Conservation (phyloP, 371 early-diverging fungal genomes). For the Mucor irregularis region DNA sequence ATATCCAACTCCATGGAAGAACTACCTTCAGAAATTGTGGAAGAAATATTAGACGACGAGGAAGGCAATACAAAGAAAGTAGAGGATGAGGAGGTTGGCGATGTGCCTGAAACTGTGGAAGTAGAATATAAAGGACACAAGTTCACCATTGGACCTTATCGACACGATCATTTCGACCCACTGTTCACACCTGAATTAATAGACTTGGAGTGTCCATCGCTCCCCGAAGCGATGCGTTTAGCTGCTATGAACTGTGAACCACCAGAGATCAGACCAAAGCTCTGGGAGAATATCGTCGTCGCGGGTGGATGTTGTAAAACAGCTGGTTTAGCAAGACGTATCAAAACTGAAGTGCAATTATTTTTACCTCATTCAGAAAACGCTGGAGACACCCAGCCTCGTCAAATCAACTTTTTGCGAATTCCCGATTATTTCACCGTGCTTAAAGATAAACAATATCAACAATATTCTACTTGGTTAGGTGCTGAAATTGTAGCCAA, state of each 20-base stretch:
- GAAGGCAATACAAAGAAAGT: constrained; percentile 11
- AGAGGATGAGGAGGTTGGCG: constrained; percentile 10
- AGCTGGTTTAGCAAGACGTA: constrained; percentile 41
- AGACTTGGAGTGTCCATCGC: constrained; percentile 37
- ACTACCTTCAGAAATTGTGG: constrained; percentile 38
- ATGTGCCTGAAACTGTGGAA: constrained; percentile 13
- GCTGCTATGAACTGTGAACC: constrained; percentile 71
- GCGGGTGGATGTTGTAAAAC: constrained; percentile 65
- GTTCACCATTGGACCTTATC: constrained; percentile 63
- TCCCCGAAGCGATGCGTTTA: constrained; percentile 68
- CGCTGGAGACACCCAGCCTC: constrained; percentile 75
- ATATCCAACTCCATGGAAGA: constrained; percentile 25
- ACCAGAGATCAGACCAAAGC: constrained; percentile 68
- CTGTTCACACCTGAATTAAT: constrained; percentile 64
- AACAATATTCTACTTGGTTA: constrained; percentile 62
- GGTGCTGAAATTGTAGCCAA: constrained; percentile 82
- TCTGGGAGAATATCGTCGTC: constrained; percentile 83
- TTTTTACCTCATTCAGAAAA: constrained; percentile 72
- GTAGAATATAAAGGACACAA: constrained; percentile 29
- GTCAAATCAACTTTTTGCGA: constrained; percentile 67
- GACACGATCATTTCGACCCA: constrained; percentile 62
- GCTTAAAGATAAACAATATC: constrained; percentile 65
- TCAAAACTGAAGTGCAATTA: constrained; percentile 59
- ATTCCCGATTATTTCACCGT: constrained; percentile 79
- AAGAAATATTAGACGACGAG: constrained; percentile 35